Percentiles rank a stretch among this genome's conserved stretches.
These are phyloP conservation scores for Aspergillus saccharolyticus DNA, from an alignment of 495 filamentous ascomycete species.

Conservation along the genomic window DNA sequence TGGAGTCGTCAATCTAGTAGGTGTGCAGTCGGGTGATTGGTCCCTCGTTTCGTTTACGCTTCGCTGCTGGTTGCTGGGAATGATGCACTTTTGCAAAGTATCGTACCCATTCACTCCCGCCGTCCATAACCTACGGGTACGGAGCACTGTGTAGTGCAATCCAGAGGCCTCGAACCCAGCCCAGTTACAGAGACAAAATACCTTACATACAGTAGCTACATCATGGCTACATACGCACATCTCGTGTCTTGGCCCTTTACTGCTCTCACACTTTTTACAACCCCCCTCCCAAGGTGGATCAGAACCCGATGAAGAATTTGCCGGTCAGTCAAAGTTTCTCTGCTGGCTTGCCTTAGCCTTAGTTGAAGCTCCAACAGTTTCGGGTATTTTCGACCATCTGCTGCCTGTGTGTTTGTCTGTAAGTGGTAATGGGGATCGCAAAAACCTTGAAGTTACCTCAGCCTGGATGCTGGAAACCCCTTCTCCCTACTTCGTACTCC, in stretches of 20 bases:
- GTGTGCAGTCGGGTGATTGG: conserved; percentile 6
- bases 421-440: neutral
- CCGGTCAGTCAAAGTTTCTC: neutral
- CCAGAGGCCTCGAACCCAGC: neutral
- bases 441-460: neutral
- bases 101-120: neutral
- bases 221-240: conserved; percentile 9
- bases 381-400: neutral
- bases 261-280: no score
- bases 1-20: conserved; percentile 11
- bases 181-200: neutral
- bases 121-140: conserved; percentile 4
- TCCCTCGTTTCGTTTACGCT: conserved; percentile 6
- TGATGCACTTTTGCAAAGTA: conserved; percentile 3
- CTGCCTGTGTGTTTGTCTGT: neutral
- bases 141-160: neutral
- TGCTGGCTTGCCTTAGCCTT: neutral
- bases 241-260: conserved; percentile 7
- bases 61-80: conserved; percentile 9
- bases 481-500: no score
- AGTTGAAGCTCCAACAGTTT: neutral
- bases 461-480: neutral
- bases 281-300: conserved; percentile 3
- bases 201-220: conserved; percentile 7
- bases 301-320: conserved; percentile 2